Conservation (phyloP, 2,329 filamentous ascomycete species). For the Ophioceras dolichostomum region DNA sequence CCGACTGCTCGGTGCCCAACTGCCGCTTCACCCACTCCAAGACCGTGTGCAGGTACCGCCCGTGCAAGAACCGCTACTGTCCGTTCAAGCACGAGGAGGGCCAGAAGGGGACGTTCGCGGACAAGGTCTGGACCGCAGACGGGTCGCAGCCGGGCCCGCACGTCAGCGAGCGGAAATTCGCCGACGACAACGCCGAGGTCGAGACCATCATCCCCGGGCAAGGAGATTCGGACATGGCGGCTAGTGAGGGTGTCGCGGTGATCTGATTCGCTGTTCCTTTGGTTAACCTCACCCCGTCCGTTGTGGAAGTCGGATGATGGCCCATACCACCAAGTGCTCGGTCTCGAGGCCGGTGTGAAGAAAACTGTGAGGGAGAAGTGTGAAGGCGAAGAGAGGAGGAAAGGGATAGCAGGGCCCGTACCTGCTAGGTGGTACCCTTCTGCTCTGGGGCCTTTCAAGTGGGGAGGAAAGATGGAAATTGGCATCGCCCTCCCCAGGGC, state of each 20-base stretch:
- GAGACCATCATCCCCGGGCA: conserved; percentile 59
- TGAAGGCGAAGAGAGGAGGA: too few species aligned
- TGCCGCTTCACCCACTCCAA: conserved; percentile 88
- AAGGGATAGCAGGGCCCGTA: too few species aligned
- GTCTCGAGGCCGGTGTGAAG: too few species aligned
- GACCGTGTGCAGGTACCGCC: conserved; percentile 79
- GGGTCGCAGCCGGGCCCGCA: conserved; percentile 40
- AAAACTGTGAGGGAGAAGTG: too few species aligned
- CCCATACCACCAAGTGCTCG: too few species aligned
- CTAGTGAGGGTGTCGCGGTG: conserved; percentile 16
- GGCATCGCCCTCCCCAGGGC: too few species aligned
- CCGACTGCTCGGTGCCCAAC: conserved; percentile 65
- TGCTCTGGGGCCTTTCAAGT: too few species aligned
- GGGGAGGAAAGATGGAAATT: too few species aligned
- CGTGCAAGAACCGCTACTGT: conserved; percentile 82
- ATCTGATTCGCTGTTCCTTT: too few species aligned
- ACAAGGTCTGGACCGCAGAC: conserved; percentile 81
- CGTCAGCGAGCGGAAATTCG: conserved; percentile 81
- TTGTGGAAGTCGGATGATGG: too few species aligned
- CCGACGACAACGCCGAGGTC: conserved; percentile 54
- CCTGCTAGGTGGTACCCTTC: too few species aligned
- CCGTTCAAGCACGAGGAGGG: conserved; percentile 85
- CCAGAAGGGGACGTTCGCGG: conserved; percentile 71
- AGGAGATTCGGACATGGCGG: conserved; percentile 19
- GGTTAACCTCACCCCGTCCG: too few species aligned